These are phyloP conservation scores for Globisporangium middletonii DNA, from an alignment of 352 stramenopile species.

Conservation along the genomic window DNA sequence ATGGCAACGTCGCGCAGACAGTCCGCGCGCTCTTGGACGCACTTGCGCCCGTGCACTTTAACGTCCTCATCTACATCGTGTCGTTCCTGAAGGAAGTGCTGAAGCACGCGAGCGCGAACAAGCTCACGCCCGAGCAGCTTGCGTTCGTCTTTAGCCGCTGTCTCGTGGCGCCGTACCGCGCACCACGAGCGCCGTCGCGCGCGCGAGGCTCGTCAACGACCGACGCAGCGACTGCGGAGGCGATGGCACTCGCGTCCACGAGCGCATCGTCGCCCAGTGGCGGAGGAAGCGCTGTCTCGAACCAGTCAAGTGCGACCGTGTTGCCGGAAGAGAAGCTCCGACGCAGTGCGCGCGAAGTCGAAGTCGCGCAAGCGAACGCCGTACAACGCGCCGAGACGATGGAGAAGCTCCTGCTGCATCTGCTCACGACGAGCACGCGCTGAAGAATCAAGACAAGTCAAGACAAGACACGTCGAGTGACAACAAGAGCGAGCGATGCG, in stretches of 20 bases:
- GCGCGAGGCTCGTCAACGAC: background rate
- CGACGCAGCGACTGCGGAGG: background rate
- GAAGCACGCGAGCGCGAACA: slow-evolving; percentile 50
- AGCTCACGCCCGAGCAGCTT: slow-evolving; percentile 65
- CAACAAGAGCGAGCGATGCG: too few relatives aligned
- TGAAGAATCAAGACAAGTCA: slow-evolving; percentile 12
- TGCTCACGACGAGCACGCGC: slow-evolving; percentile 46
- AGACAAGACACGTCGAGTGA: too few relatives aligned
- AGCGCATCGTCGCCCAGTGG: too few relatives aligned
- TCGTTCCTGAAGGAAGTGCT: slow-evolving; percentile 95
- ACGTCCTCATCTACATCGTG: slow-evolving; percentile 96
- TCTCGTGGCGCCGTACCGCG: slow-evolving; percentile 47
- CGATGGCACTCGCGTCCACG: background rate
- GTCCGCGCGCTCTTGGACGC: slow-evolving; percentile 49
- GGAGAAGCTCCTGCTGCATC: slow-evolving; percentile 64
- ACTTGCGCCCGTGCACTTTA: slow-evolving; percentile 94
- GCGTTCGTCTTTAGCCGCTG: slow-evolving; percentile 72
- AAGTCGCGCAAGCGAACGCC: slow-evolving; percentile 49
- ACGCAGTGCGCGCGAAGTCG: slow-evolving; percentile 44
- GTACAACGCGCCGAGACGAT: slow-evolving; percentile 58
- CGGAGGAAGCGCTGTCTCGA: slow-evolving; percentile 6
- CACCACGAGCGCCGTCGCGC: slow-evolving; percentile 6
- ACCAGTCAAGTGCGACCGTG: slow-evolving; percentile 18
- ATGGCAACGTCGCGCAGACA: slow-evolving; percentile 81
- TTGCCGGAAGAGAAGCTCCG: slow-evolving; percentile 58